Percentiles rank a stretch among this genome's conserved stretches.
phyloP scores from a whole-genome alignment of 129 eudicot genomes.

The Dittrichia graveolens region DNA sequence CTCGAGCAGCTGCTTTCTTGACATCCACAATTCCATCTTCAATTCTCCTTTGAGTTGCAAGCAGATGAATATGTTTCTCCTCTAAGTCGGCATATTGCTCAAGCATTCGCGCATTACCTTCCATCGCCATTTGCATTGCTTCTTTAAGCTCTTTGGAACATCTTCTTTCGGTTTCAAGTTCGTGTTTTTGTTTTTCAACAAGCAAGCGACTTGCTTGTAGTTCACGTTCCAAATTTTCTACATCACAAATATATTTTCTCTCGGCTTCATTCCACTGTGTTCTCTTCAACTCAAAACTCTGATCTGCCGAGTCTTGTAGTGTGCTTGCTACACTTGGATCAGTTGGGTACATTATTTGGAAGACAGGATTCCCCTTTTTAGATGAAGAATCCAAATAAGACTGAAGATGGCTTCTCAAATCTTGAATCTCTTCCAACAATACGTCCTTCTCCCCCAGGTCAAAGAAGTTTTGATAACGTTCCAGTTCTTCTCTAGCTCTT shows the following conservation, averaged over 20 bases:
- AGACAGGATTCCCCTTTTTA: constrained; percentile 38
- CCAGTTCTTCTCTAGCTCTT: constrained; percentile 82
- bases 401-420: constrained; percentile 75
- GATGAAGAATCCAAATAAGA: constrained; percentile 64
- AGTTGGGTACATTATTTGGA: constrained; percentile 60
- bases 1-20: constrained; percentile 83
- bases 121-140: constrained; percentile 96
- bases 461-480: constrained; percentile 72
- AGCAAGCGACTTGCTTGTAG: constrained; percentile 56
- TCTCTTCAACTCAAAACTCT: too few relatives aligned
- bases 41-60: constrained; percentile 67
- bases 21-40: constrained; percentile 82
- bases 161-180: constrained; percentile 63
- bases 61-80: constrained; percentile 77
- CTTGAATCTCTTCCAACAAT: constrained; percentile 83
- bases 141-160: constrained; percentile 90
- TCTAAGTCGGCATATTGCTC: constrained; percentile 94
- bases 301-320: constrained; percentile 46
- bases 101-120: constrained; percentile 89
- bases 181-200: constrained; percentile 61
- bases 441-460: constrained; percentile 95
- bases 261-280: constrained; percentile 71
- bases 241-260: constrained; percentile 73
- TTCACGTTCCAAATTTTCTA: constrained; percentile 66
- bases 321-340: constrained; percentile 55